phyloP scores from a whole-genome alignment of 1,284 basidiomycete species.

The Fomitopsis betulina region DNA sequence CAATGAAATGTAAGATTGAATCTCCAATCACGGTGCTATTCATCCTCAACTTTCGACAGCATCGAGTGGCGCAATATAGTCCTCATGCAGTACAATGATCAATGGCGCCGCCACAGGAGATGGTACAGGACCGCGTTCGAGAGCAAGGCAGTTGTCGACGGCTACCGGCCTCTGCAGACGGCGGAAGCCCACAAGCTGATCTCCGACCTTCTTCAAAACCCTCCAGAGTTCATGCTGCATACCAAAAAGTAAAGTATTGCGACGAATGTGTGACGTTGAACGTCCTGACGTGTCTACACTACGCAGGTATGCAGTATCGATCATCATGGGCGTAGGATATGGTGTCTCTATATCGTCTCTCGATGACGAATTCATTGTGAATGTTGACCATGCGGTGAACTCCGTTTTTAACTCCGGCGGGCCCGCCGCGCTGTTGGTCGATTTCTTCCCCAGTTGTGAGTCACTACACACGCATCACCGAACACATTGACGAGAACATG shows the following conservation, averaged over 20 bases:
- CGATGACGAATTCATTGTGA: slow-evolving; percentile 11
- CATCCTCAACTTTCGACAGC: slow-evolving; percentile 3
- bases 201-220: slow-evolving; percentile 18
- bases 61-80: slow-evolving; percentile 25
- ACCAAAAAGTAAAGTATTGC: slow-evolving; percentile 19
- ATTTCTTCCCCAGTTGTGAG: slow-evolving; percentile 16
- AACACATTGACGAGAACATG: neutral
- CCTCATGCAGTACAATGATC: slow-evolving; percentile 23
- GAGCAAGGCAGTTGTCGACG: slow-evolving; percentile 16
- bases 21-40: too few relatives aligned
- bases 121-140: slow-evolving; percentile 28
- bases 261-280: too few relatives aligned
- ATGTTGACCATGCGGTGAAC: slow-evolving; percentile 12
- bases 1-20: slow-evolving; percentile 1
- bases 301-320: slow-evolving; percentile 8
- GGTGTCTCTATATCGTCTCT: slow-evolving; percentile 10
- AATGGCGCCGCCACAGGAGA: slow-evolving; percentile 25
- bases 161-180: slow-evolving; percentile 21
- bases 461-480: neutral
- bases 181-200: slow-evolving; percentile 24
- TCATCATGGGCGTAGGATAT: slow-evolving; percentile 14
- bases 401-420: slow-evolving; percentile 12
- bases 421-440: slow-evolving; percentile 14
- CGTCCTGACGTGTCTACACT: neutral
- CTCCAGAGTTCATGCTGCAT: slow-evolving; percentile 19